phyloP scores from a whole-genome alignment of 2,329 filamentous ascomycete species.

The Scytalidium lignicola region DNA sequence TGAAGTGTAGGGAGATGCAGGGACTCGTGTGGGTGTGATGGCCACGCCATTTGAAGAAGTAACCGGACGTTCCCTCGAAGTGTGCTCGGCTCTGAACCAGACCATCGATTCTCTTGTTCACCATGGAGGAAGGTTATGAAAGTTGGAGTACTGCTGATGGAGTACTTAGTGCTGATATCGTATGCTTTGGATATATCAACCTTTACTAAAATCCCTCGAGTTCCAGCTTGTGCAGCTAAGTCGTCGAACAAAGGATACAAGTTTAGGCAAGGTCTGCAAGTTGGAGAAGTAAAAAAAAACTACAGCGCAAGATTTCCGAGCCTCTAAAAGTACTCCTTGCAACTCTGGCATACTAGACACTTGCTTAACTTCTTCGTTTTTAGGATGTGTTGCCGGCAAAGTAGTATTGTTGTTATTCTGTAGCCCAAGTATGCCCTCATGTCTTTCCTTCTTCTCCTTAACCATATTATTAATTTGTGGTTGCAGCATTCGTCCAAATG shows the following conservation, averaged over 20 bases:
- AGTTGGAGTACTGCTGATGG: constrained; percentile 74
- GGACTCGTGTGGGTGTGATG: constrained; percentile 68
- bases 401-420: constrained; percentile 10
- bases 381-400: constrained; percentile 8
- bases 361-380: constrained; percentile 46
- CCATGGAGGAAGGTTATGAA: constrained; percentile 82
- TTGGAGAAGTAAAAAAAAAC: constrained; percentile 91
- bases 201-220: constrained; percentile 70
- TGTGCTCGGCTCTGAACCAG: constrained; percentile 63
- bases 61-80: constrained; percentile 69
- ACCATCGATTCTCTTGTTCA: constrained; percentile 73
- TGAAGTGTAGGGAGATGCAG: constrained; percentile 68
- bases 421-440: constrained; percentile 29
- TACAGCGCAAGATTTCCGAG: constrained; percentile 65
- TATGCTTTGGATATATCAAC: constrained; percentile 69
- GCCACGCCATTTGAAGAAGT: constrained; percentile 69
- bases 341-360: constrained; percentile 56
- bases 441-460: constrained; percentile 51
- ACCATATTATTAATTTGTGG: constrained; percentile 67
- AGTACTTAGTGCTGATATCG: constrained; percentile 59
- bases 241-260: constrained; percentile 79
- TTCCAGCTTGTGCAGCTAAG: constrained; percentile 66
- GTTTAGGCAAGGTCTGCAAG: constrained; percentile 77
- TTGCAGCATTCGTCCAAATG: constrained; percentile 82
- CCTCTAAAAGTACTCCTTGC: constrained; percentile 52